Base-by-base conservation (phyloP, 345 rosid species). In the Salix arbutifolia region DNA sequence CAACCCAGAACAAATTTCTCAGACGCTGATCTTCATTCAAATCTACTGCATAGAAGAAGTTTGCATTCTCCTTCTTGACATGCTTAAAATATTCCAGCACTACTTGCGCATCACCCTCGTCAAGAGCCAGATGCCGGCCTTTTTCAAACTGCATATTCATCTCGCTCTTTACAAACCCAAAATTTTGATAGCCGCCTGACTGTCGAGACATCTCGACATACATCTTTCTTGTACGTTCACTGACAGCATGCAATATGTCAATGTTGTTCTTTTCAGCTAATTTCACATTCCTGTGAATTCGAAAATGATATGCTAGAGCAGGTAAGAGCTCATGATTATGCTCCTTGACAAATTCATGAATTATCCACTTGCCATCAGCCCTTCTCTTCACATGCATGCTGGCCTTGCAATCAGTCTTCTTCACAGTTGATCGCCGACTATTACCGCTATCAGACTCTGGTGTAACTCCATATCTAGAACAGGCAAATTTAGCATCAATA, bases 331-430 rank as follows among this genome's bases (percentile, higher is more conserved):
- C 86, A 52, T 84, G 86, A 71, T 79, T 79, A 62, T 79, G 82
- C 65, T 79, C 82, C 67, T 79, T 79, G 23, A 79, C 71, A 79
- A 78, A 84, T 65, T 81, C 84, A 81, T 84, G 86, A 60, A 81
- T 84, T 58, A 81, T 76, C 86, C 86, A 84, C 65, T 81, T 84
- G 52, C 82, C 84, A 78, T 81, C 84, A 26, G 76, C 25, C 40
- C 76, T 81, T 65, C 86, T 81, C 73, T 84, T 84, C 65, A 84
- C 84, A 69, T 84, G 86, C 86, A 84, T 84, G 68, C 86, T 84
- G 21, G 86, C 86, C 67, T 81, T 84, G 74, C 86, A 84, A 58
- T 84, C 84, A n/a, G 82, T 81, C 50, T 84, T 83, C 75, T 75
- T 84, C 69, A 81, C 82, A 69, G 78, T 71, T 21, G 86, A 81